Base-by-base conservation (phyloP, 2,329 filamentous ascomycete species). In the Arthrobotrys sphaeroides region DNA sequence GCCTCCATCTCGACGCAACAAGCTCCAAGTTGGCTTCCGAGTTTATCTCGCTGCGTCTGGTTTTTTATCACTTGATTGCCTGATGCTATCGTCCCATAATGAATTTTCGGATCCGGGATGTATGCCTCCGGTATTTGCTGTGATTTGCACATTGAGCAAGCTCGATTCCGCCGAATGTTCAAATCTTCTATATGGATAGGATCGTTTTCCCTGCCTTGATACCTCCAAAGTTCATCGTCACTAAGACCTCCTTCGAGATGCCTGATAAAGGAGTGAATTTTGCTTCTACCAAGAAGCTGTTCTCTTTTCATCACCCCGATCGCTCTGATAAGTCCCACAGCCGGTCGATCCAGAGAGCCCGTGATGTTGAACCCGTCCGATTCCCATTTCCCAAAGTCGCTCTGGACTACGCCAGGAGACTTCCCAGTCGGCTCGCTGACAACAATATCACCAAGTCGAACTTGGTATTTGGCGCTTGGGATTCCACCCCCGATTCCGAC, bases 401-500 rank as follows among this genome's bases (percentile, higher is more conserved):
- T 57, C 24, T 66, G 61, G 1, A 66, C 43, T 10, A 66, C 61
- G 7, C 61, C 61, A 24, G 33, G 33, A 40, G 4, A n/a, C 5
- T 31, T 7, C 20, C 45, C 42, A 18, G 13, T 20, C 9, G 42
- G 45, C n/a, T 33, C 16, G 10, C 26, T 38, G n/a, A 57, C 51
- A 2, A 57, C 51, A n/a, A 57, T 16, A 16, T 57, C 51, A 4
- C 51, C 61, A 3, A 66, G 61, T 10, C 61, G 38, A 1, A 66
- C 26, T 26, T 5, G 42, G 22, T 22, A 26, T 31, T 51, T 31
- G 6, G 45, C 3, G 9, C 22, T 55, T 12, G 64, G 64, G 9
- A 42, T 51, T 9, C 64, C 64, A 4, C 64, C 64, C 7, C 53
- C 64, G 13, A 68, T 64, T 7, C 47, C 64, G 5, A 68, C 64